Evolutionary conservation across 208 protist genomes (phyloP).

Genomic region (Zelonia costaricensis): DNA sequence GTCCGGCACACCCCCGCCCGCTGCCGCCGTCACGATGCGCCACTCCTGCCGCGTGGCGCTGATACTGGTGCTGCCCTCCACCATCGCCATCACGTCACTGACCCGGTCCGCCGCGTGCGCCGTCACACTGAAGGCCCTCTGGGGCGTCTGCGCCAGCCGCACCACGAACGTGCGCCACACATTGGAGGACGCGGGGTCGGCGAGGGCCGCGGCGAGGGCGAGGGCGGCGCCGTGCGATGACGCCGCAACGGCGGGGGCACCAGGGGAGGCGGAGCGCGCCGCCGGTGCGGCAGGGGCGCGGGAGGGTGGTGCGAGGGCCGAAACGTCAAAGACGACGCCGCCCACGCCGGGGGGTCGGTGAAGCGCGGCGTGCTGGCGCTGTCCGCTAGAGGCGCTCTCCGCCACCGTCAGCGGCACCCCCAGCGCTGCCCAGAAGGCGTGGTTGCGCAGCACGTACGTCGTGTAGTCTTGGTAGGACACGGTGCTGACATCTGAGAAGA

Average conservation of each 20-base stretch:
- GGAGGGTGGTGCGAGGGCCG: conserved; percentile 1
- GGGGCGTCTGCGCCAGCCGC: conserved; percentile 48
- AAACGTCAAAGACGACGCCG: conserved; percentile 7
- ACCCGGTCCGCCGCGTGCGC: conserved; percentile 78
- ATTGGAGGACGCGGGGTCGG: not conserved
- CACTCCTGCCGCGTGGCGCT: conserved; percentile 74
- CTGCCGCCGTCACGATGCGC: conserved; percentile 24
- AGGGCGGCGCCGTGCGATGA: not conserved
- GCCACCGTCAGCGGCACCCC: conserved; percentile 65
- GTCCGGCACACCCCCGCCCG: not conserved
- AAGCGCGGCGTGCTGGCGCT: conserved; percentile 41
- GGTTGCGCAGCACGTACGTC: conserved; percentile 73
- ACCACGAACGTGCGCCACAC: conserved; percentile 43
- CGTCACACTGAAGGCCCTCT: conserved; percentile 86
- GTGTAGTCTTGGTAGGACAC: conserved; percentile 74
- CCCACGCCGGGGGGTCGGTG: conserved; percentile 4
- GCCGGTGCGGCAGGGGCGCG: conserved; percentile 1
- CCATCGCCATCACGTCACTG: conserved; percentile 77
- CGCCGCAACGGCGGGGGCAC: not conserved
- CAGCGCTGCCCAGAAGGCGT: conserved; percentile 75
- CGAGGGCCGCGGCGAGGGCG: not conserved
- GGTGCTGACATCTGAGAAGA: conserved; percentile 45
- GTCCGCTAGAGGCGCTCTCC: conserved; percentile 25
- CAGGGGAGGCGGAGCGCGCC: conserved; percentile 2
- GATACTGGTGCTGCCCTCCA: conserved; percentile 79